These are phyloP conservation scores for Rhynchospora tenuis DNA, from an alignment of 176 grass and related monocot species.

Conservation along the genomic window DNA sequence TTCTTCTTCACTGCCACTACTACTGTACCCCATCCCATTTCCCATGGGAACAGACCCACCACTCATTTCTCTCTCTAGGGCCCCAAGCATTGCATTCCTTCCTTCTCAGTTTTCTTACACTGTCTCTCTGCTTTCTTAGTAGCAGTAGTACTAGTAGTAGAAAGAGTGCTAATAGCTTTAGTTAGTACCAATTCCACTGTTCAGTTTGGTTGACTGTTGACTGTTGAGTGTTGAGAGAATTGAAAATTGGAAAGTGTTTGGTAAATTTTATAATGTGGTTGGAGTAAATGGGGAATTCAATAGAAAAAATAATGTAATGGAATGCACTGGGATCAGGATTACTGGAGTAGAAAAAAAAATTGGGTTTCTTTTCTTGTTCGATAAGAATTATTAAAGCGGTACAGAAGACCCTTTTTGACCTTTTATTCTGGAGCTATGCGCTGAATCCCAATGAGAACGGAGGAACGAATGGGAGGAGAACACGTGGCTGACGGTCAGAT, in stretches of 20 bases:
- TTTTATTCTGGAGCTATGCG: constrained; percentile 29
- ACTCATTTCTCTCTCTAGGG: constrained; percentile 28
- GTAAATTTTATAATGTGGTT: background rate
- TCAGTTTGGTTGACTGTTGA: background rate
- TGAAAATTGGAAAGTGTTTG: background rate
- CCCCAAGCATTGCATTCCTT: background rate
- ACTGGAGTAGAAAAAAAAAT: background rate
- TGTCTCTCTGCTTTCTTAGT: constrained; percentile 17
- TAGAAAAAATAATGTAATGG: background rate
- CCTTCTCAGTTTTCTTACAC: constrained; percentile 16
- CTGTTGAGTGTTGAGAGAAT: too few relatives aligned
- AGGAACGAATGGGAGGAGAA: background rate
- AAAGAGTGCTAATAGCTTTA: background rate
- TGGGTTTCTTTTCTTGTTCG: constrained; percentile 7
- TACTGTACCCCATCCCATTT: constrained; percentile 30
- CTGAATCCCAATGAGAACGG: constrained; percentile 29
- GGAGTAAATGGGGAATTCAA: background rate
- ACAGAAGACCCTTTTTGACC: constrained; percentile 28
- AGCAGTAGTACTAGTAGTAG: background rate
- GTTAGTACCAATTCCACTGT: constrained; percentile 8
- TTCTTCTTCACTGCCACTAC: constrained; percentile 50
- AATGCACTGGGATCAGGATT: background rate
- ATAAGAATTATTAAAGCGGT: background rate
- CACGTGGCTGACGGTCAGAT: constrained; percentile 24
- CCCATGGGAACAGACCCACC: constrained; percentile 15